Base-by-base conservation (phyloP, 2,329 filamentous ascomycete genomes). In the Colletotrichum lini region DNA sequence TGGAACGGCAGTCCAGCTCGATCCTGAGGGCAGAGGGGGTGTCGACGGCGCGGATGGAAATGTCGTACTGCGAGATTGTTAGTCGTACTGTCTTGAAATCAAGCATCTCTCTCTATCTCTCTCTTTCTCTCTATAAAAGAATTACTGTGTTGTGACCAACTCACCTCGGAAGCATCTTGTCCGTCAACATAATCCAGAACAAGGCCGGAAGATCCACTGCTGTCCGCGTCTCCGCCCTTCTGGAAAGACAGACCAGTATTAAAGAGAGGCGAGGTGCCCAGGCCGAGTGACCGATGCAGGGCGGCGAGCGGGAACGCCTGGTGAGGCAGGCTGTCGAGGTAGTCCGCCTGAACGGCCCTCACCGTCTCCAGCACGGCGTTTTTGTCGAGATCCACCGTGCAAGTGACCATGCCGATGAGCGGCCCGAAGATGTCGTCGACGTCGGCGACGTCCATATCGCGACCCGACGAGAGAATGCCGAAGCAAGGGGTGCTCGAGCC, bases 171-270 rank as follows among this genome's bases (percentile, higher is more conserved):
- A 23, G 30, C 26, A n/a, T 53, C 50, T 16, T 53, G 50, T 15
- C 26, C 50, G 16, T 30, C 26, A 16, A 53, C 21, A 30, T 53
- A 30, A 6, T 53, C 50, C 13, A 53, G 15, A 30, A 30, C 26
- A 8, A 53, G 50, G 7, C 50, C 16, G 7, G 50, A 2, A 15
- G 50, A 53, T 5, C 1, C 50, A 53, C 50, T 26, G 2, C 4
- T 23, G 4, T 23, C 21, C 5, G 50, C 4, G 23, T 53, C 23
- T 3, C 15, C 16, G 8, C 44, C 44, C 18, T 21, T 45, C 42
- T 57, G 54, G 63, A 66, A 65, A 2, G 59, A 64, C 8, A 72
- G 18, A 2, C 67, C 62, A 30, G 50, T 67, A 45, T 67, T 72
- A 54, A 72, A 72, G 2, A 67, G 53, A n/a, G 50, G 30, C 16